Evolutionary conservation across 2,329 filamentous ascomycete genomes (phyloP).

Genomic region (Basipetospora chlamydospora): DNA sequence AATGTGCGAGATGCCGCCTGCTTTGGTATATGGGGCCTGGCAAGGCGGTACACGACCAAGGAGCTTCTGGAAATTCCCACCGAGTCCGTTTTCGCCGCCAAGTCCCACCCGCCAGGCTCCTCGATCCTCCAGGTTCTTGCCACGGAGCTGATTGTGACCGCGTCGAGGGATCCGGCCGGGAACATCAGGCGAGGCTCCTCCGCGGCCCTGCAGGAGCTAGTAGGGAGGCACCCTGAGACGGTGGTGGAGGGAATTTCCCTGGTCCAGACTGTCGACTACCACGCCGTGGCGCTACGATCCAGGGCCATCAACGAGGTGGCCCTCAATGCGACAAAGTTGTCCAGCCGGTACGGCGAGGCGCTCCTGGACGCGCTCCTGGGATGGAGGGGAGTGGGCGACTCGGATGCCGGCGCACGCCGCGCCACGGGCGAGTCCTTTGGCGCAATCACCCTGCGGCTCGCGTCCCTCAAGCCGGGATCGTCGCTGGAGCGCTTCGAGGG

Average conservation of each 20-base stretch:
- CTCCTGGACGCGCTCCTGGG: constrained; percentile 57
- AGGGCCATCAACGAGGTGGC: constrained; percentile 71
- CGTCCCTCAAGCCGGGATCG: constrained; percentile 10
- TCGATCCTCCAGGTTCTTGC: constrained; percentile 64
- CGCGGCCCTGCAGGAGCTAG: constrained; percentile 83
- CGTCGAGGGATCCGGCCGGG: constrained; percentile 75
- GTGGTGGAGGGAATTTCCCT: constrained; percentile 69
- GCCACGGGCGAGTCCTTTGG: constrained; percentile 59
- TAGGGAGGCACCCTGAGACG: constrained; percentile 81
- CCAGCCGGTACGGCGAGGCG: constrained; percentile 53
- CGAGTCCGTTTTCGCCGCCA: constrained; percentile 26
- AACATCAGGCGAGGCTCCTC: constrained; percentile 90
- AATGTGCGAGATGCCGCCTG: constrained; percentile 92
- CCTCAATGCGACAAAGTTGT: constrained; percentile 50
- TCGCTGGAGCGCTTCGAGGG: constrained; percentile 15
- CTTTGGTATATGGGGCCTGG: constrained; percentile 89
- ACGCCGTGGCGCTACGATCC: constrained; percentile 75
- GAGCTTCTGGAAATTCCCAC: constrained; percentile 56
- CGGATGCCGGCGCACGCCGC: constrained; percentile 59
- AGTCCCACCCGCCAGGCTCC: constrained; percentile 18
- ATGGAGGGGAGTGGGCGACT: constrained; percentile 80
- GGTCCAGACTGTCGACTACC: constrained; percentile 85
- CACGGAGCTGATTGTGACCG: constrained; percentile 65
- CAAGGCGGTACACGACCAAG: constrained; percentile 67
- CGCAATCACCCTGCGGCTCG: constrained; percentile 29